Base-by-base conservation (phyloP, 2,329 filamentous ascomycete species). In the Epichloe sibirici region DNA sequence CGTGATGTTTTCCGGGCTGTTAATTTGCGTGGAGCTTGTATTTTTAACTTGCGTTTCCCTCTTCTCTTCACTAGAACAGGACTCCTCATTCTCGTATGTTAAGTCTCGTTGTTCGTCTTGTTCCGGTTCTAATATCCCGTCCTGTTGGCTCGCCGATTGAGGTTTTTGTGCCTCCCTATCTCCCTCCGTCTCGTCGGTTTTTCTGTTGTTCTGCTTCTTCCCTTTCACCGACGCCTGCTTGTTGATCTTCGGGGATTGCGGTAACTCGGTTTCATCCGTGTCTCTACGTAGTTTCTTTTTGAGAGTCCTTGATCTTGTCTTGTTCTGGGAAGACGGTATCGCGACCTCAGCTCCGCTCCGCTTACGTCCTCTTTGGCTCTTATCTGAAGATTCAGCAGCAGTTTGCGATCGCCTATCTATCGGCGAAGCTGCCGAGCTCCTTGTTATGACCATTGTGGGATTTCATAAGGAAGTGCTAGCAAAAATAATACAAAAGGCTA, bases 371-470 rank as follows among this genome's bases (percentile, higher is more conserved):
- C 23, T 37, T 35, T 43, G 21, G 12, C 23, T 34, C 13, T 23
- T 28, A 23, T 17, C 8, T 4, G 31, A 17, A 31, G 43, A 21
- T 8, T 9, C 31, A 11, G 21, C 11, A 4, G 37, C 43, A 8
- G 37, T 39, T 3, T 38, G 38, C 4, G 38, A 17, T 17, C 5
- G 43, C 28, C 17, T 6, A 9, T 42, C 13, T 8, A 12, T 15
- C 12, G 1, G 39, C 21, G 17, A 6, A 37, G 15, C 35, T 13
- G 42, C 37, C 5, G 17, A 21, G 9, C 43, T 49, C 42, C 51
- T 49, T n/a, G 52, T 53, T 37, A 17, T 48, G 11, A 48, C 48
- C 52, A 53, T 53, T 13, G 8, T 31, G 43, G 34, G 2, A 6
- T 4, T 43, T 51, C 8, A 21, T 15, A 39, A 9, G 4, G 38